Percentiles rank a stretch among this genome's conserved stretches.
Evolutionary conservation across 495 filamentous ascomycete genomes (phyloP).

Genomic region (Elasticomyces elasticus): DNA sequence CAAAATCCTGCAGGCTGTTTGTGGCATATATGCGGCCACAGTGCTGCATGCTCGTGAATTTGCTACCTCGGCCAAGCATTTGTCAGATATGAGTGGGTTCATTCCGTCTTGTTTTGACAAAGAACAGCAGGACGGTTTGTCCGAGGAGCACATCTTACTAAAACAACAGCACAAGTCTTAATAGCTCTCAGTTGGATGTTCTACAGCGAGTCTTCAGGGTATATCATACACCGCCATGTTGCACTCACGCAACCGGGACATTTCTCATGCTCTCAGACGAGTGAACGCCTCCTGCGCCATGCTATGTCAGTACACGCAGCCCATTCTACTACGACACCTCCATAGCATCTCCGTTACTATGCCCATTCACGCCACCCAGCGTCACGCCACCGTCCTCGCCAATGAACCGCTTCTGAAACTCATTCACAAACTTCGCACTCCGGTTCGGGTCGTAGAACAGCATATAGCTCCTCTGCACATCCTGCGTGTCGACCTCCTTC

Average conservation of each 20-base stretch:
- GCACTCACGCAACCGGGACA: background rate
- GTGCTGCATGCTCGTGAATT: no score
- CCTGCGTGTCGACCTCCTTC: slow-evolving; percentile 67
- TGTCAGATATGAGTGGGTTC: no score
- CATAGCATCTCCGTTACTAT: slow-evolving; percentile 20
- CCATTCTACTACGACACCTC: slow-evolving; percentile 14
- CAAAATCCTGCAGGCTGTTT: no score
- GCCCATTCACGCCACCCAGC: slow-evolving; percentile 14
- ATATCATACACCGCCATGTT: background rate
- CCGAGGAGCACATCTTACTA: no score
- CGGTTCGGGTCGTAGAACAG: slow-evolving; percentile 84
- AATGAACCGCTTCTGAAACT: slow-evolving; percentile 89
- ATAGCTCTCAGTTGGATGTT: background rate
- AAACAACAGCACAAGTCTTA: no score
- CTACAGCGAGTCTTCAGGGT: background rate
- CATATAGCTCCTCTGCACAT: slow-evolving; percentile 85
- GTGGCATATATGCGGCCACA: no score
- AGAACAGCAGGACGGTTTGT: no score
- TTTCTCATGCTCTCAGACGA: no score
- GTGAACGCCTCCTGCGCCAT: background rate
- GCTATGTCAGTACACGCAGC: background rate
- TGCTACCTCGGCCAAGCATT: no score
- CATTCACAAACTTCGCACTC: slow-evolving; percentile 79
- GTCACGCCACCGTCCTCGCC: slow-evolving; percentile 72
- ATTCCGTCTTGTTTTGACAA: no score